Base-by-base conservation (phyloP, 2,329 filamentous ascomycete genomes). In the Cryphonectria nitschkei region DNA sequence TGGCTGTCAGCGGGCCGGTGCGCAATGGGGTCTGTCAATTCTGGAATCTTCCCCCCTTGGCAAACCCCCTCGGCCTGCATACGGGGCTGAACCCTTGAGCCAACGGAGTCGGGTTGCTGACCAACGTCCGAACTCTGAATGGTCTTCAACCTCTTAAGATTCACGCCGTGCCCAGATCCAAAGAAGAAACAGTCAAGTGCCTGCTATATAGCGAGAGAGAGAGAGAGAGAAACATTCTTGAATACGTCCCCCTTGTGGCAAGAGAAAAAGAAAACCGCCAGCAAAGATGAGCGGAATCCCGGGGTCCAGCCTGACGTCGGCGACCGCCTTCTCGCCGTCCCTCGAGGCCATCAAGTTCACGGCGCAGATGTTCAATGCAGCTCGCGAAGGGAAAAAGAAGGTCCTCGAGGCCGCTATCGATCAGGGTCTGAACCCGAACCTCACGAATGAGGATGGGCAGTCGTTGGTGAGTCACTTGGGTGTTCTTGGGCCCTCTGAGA, bases 371-470 rank as follows among this genome's bases (percentile, higher is more conserved):
- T 93, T 91, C 81, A 86, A 92, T 74, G 86, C 89, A 37, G 90
- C 91, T 1, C 86, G 91, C 43, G 77, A 80, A 26, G 91, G 91
- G 69, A 82, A 90, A 66, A 82, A 86, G 3, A 76, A 85, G 8
- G 79, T 88, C 22, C 87, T 94, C 26, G 77, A 84, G 58, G 86
- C 90, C 78, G 91, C 91, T 63, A 79, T 94, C 41, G 83, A 84
- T 1, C 88, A 87, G 1, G 91, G 92, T 1, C 81, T 93, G 41
- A 90, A 90, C 0, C 82, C 87, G 1, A 93, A 93, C 76, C 83
- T 93, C 78, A 92, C 90, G 37, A 93, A 93, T 75, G 86, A 91
- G 68, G 90, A 92, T 74, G 92, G 91, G 64, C 90, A 94, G 78
- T 92, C 87, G n/a, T 79, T 93, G 72, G 87, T 89, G 82, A 62